phyloP scores from a whole-genome alignment of 1,139 yeast species.

The Yamadazyma epiphylla region DNA sequence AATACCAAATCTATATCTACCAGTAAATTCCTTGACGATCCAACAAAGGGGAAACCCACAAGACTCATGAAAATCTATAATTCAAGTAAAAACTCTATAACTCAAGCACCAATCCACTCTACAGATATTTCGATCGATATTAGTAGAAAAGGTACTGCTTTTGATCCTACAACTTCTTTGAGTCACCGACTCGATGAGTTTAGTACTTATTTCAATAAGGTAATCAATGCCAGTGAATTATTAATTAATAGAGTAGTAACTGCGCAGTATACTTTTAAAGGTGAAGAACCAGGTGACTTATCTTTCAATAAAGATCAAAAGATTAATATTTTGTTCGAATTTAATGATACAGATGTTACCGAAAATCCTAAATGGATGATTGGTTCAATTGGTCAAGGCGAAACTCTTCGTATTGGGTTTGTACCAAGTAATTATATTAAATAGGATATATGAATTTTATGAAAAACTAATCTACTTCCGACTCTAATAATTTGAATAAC shows the following conservation, averaged over 20 bases:
- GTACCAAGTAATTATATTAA: constrained; percentile 35
- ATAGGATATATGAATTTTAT: constrained; percentile 1
- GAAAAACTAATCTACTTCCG: constrained; percentile 35
- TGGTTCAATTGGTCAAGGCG: constrained; percentile 17
- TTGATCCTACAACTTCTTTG: constrained; percentile 14
- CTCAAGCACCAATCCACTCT: constrained; percentile 23
- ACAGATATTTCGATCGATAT: constrained; percentile 1
- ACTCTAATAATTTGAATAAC: constrained; percentile 37
- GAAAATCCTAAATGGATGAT: constrained; percentile 32
- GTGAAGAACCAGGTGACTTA: constrained; percentile 37
- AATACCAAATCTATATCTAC: constrained; percentile 19
- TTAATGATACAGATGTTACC: constrained; percentile 22
- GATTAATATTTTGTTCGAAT: constrained; percentile 31
- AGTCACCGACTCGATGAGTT: constrained; percentile 26
- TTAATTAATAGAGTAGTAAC: constrained; percentile 10
- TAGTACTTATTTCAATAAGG: constrained; percentile 20
- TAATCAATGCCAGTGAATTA: constrained; percentile 7
- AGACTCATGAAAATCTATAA: constrained; percentile 31
- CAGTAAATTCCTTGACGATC: constrained; percentile 16
- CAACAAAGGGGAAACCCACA: constrained; percentile 17
- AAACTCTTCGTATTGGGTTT: constrained; percentile 31
- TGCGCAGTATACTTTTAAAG: constrained; percentile 30
- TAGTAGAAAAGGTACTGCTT: constrained; percentile 6
- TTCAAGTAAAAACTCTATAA: constrained; percentile 31
- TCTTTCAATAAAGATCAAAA: constrained; percentile 34